Conservation (phyloP, 305 asterid genomes). For the Plantago coronopus region DNA sequence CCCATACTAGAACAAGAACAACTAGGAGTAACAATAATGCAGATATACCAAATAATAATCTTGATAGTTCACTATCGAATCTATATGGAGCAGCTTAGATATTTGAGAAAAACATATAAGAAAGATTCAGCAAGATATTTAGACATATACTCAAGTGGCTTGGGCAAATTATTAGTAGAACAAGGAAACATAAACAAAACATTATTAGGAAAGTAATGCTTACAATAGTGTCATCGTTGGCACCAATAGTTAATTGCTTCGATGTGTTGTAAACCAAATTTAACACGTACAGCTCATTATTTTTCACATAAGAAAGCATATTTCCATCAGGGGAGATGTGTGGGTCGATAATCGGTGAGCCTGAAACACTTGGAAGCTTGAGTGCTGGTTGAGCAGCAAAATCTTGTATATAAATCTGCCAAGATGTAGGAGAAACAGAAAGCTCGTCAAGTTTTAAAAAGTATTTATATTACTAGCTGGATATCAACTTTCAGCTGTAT, state of each 20-base stretch:
- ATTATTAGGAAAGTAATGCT: slow-evolving; percentile 28
- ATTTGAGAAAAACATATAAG: not conserved
- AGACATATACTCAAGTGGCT: not conserved
- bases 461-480: not conserved
- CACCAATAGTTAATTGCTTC: slow-evolving; percentile 69
- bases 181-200: slow-evolving; percentile 10
- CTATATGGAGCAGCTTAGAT: not conserved
- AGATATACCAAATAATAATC: not conserved
- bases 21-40: not conserved
- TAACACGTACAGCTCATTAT: slow-evolving; percentile 63
- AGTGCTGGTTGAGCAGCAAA: slow-evolving; percentile 48
- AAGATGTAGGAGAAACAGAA: slow-evolving; percentile 24
- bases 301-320: slow-evolving; percentile 73
- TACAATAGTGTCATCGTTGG: slow-evolving; percentile 56
- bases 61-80: not conserved
- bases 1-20: not conserved
- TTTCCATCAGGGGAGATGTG: slow-evolving; percentile 87
- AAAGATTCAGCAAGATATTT: not conserved
- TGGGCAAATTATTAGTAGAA: not conserved
- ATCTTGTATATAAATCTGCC: slow-evolving; percentile 77
- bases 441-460: slow-evolving; percentile 14
- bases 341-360: slow-evolving; percentile 80
- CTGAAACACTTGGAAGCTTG: slow-evolving; percentile 53
- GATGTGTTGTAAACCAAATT: slow-evolving; percentile 45
- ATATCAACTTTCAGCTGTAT: slow-evolving; percentile 11